A percentile compares a stretch with the other conserved stretches of the same genome.
These are phyloP conservation scores for Zalaria obscura DNA, from an alignment of 2,329 filamentous ascomycete species.

Conservation along the genomic window DNA sequence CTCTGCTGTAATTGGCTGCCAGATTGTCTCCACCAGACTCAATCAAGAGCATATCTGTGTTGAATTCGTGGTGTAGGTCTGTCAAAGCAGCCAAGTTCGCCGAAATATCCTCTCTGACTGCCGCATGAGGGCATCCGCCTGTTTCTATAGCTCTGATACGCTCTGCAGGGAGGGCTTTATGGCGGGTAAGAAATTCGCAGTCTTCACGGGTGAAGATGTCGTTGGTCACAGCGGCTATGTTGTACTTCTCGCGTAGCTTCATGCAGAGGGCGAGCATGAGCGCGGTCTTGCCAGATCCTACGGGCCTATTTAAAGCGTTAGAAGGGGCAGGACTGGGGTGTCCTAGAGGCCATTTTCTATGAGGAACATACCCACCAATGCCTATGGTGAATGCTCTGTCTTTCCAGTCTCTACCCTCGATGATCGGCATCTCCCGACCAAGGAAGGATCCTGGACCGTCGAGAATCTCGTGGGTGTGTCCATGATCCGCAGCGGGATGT, in stretches of 20 bases:
- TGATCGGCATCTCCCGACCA: conserved; percentile 82
- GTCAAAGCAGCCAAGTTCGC: conserved; percentile 88
- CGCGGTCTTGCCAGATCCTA: conserved; percentile 93
- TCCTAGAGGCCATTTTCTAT: neutral
- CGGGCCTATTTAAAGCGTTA: conserved; percentile 48
- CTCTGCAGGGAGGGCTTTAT: conserved; percentile 66
- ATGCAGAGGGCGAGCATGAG: conserved; percentile 90
- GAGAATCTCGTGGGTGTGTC: conserved; percentile 91
- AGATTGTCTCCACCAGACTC: conserved; percentile 94
- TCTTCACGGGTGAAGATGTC: conserved; percentile 98
- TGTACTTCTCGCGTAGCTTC: conserved; percentile 65
- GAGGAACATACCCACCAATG: conserved; percentile 70
- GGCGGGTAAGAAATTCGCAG: conserved; percentile 85
- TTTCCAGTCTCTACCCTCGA: conserved; percentile 74
- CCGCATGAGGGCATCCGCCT: conserved; percentile 90
- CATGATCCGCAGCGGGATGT: conserved; percentile 51
- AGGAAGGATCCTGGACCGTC: conserved; percentile 84
- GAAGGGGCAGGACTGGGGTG: neutral
- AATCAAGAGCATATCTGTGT: conserved; percentile 76
- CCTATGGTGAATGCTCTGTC: conserved; percentile 89
- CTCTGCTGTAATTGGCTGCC: conserved; percentile 88
- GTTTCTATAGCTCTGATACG: conserved; percentile 96
- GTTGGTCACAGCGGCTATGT: conserved; percentile 91
- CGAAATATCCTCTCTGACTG: conserved; percentile 91
- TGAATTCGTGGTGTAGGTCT: conserved; percentile 68